Conservation (phyloP, 176 grass and related monocot species). For the Aegilops tauschii region DNA sequence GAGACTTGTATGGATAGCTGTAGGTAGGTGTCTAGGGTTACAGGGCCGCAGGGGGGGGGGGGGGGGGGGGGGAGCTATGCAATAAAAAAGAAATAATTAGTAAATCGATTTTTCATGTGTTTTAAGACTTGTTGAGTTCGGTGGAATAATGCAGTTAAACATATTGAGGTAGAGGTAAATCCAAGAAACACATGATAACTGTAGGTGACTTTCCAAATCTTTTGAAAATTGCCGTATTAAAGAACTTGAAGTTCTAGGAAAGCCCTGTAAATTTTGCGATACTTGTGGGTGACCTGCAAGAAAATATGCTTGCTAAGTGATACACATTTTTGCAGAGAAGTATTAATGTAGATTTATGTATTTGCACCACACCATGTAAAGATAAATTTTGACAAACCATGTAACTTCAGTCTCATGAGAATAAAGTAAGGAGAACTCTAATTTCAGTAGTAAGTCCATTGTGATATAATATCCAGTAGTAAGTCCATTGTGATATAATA, state of each 20-base stretch:
- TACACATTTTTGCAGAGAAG: not conserved
- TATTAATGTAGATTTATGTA: not conserved
- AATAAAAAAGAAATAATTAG: not conserved
- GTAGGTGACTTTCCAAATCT: constrained; percentile 40
- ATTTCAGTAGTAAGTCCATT: not conserved
- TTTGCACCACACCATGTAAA: not conserved
- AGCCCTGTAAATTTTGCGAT: constrained; percentile 70
- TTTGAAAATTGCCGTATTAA: constrained; percentile 58
- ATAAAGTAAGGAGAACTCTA: constrained; percentile 12
- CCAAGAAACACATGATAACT: constrained; percentile 34
- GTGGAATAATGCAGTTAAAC: not conserved
- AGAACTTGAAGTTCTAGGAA: constrained; percentile 74
- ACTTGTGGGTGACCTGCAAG: constrained; percentile 81
- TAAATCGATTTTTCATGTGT: not conserved
- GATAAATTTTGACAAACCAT: not conserved
- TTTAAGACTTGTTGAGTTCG: no score
- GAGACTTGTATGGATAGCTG: no score
- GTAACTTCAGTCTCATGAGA: not conserved
- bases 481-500: not conserved
- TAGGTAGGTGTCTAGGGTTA: no score
- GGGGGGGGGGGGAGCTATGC: not conserved
- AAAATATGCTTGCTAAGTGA: constrained; percentile 10
- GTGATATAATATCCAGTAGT: not conserved
- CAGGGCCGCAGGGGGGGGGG: no score
- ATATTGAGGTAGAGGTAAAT: not conserved